A percentile compares a stretch with the other conserved stretches of the same genome.
phyloP scores from a whole-genome alignment of 1,284 basidiomycete genomes.

The Volvariella volvacea region DNA sequence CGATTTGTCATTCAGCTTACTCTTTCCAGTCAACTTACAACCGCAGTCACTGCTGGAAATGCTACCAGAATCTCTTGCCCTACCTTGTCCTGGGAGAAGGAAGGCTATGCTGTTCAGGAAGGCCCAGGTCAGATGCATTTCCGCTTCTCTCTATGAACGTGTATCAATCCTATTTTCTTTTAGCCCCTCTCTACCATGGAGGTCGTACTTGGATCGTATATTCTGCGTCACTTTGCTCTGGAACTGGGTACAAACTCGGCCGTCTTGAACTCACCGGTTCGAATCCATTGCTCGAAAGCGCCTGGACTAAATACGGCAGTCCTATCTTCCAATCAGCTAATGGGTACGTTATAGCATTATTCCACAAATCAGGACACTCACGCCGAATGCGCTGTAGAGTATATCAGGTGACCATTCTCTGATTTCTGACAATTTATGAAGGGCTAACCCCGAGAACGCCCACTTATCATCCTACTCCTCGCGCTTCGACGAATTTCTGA shows the following conservation, averaged over 20 bases:
- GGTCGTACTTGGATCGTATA: constrained; percentile 27
- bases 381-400: too few species aligned
- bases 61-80: constrained; percentile 28
- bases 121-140: constrained; percentile 17
- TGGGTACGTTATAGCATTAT: constrained; percentile 16
- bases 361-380: too few species aligned
- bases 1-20: neutral
- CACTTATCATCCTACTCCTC: too few species aligned
- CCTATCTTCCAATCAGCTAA: constrained; percentile 26
- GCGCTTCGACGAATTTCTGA: neutral
- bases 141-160: neutral
- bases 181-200: constrained; percentile 22
- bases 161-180: neutral
- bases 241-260: constrained; percentile 26
- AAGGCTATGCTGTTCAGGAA: constrained; percentile 28
- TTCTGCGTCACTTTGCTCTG: constrained; percentile 26
- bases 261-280: constrained; percentile 26
- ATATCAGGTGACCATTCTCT: too few species aligned
- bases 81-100: constrained; percentile 25
- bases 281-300: constrained; percentile 23
- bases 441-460: too few species aligned
- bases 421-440: too few species aligned
- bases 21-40: constrained; percentile 21
- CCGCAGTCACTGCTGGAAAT: constrained; percentile 27
- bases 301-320: constrained; percentile 26